A percentile compares a stretch with the other conserved stretches of the same genome.
phyloP scores from a whole-genome alignment of 306 rosid genomes.

The Hylodesmum podocarpum region DNA sequence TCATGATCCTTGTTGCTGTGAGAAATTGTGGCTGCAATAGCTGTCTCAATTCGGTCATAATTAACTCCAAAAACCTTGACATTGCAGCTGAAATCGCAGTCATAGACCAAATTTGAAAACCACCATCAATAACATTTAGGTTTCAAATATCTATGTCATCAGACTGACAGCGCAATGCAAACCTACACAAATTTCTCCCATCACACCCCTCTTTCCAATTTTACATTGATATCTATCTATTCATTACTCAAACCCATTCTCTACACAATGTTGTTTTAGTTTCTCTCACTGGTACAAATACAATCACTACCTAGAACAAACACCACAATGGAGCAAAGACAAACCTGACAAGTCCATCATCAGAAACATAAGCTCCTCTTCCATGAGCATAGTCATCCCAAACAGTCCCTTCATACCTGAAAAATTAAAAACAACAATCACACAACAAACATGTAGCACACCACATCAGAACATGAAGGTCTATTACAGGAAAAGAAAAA shows the following conservation, averaged over 20 bases:
- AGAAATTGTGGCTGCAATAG: too few species aligned
- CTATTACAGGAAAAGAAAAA: too few species aligned
- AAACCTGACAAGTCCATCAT: conserved; percentile 78
- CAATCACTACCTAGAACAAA: background rate
- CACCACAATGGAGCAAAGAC: conserved; percentile 20
- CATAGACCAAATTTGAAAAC: too few species aligned
- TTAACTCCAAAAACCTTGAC: too few species aligned
- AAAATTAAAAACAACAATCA: background rate
- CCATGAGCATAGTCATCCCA: conserved; percentile 99
- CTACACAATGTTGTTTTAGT: background rate
- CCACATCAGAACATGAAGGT: conserved; percentile 28
- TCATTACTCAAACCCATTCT: background rate
- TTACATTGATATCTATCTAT: background rate
- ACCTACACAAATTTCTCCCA: background rate
- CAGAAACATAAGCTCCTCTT: conserved; percentile 76
- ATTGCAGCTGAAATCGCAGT: too few species aligned
- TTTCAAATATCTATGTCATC: background rate
- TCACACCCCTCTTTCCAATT: background rate
- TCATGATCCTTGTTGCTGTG: too few species aligned
- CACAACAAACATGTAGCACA: background rate
- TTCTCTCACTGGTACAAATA: background rate
- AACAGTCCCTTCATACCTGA: conserved; percentile 91
- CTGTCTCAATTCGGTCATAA: too few species aligned
- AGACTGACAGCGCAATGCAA: background rate
- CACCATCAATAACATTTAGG: background rate